These are phyloP conservation scores for Umbelopsis sp. DNA, from an alignment of 371 early-diverging fungal genomes.

Conservation along the genomic window DNA sequence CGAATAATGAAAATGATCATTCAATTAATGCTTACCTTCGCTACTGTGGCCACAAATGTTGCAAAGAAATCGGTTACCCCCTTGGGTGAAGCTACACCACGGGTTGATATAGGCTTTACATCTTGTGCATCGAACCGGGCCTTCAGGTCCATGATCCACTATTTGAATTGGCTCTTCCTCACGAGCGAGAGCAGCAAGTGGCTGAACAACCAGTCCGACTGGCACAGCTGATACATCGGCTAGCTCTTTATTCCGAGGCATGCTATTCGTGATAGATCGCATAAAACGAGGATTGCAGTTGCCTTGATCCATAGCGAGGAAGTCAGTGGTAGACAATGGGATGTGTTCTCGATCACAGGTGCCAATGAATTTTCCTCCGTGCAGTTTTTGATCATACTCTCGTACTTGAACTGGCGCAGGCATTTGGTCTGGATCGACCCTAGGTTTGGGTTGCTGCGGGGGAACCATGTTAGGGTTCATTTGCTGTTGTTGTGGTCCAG, in stretches of 20 bases:
- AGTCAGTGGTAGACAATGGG: conserved; percentile 87
- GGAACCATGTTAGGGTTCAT: conserved; percentile 43
- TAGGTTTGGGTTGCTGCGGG: conserved; percentile 58
- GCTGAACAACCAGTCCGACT: conserved; percentile 90
- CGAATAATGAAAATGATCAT: too few species aligned
- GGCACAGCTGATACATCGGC: conserved; percentile 80
- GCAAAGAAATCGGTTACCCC: conserved; percentile 90
- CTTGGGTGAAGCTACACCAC: conserved; percentile 84
- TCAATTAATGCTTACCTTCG: conserved; percentile 51
- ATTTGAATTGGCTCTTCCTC: conserved; percentile 85
- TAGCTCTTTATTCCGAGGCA: conserved; percentile 87
- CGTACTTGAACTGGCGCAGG: conserved; percentile 93
- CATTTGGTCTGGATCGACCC: conserved; percentile 95
- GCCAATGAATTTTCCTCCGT: conserved; percentile 70
- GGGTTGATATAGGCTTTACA: conserved; percentile 97
- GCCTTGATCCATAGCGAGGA: conserved; percentile 91
- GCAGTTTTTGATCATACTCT: conserved; percentile 76
- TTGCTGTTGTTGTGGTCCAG: conserved; percentile 31
- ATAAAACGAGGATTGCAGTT: conserved; percentile 93
- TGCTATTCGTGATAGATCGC: conserved; percentile 86
- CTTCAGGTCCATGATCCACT: conserved; percentile 89
- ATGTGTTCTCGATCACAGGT: conserved; percentile 73
- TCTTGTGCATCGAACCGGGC: conserved; percentile 90
- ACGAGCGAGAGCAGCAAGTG: conserved; percentile 80
- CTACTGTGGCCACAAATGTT: conserved; percentile 91